These are phyloP conservation scores for Monosporascus ibericus DNA, from an alignment of 2,329 filamentous ascomycete genomes.

Conservation along the genomic window DNA sequence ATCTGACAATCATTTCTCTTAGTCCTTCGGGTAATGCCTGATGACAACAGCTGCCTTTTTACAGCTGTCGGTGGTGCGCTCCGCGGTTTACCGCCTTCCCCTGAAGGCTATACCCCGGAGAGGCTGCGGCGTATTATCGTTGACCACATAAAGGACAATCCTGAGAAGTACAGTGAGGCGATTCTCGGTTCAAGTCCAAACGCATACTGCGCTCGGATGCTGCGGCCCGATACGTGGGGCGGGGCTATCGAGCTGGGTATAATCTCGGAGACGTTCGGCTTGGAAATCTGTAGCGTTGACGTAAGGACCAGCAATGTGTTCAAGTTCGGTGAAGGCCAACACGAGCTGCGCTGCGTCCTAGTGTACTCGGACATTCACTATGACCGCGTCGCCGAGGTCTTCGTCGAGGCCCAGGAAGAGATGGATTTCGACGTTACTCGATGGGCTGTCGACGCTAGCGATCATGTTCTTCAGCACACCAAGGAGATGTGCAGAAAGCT, in stretches of 20 bases:
- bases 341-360: slow-evolving; percentile 62
- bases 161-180: slow-evolving; percentile 66
- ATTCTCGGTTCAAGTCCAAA: slow-evolving; percentile 68
- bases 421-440: slow-evolving; percentile 67
- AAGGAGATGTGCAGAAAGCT: slow-evolving; percentile 60
- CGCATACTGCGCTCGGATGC: slow-evolving; percentile 77
- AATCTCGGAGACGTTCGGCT: slow-evolving; percentile 73
- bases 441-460: slow-evolving; percentile 44
- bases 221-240: slow-evolving; percentile 77
- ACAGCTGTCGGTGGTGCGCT: slow-evolving; percentile 78
- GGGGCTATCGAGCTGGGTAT: slow-evolving; percentile 87
- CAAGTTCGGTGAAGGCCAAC: slow-evolving; percentile 70
- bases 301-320: slow-evolving; percentile 47
- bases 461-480: slow-evolving; percentile 67
- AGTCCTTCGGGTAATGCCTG: slow-evolving; percentile 90
- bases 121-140: slow-evolving; percentile 72
- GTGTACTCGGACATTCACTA: slow-evolving; percentile 94
- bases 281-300: slow-evolving; percentile 82
- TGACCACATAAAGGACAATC: slow-evolving; percentile 67
- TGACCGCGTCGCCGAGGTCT: slow-evolving; percentile 76
- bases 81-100: slow-evolving; percentile 45
- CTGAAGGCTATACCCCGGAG: slow-evolving; percentile 13
- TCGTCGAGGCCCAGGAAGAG: slow-evolving; percentile 49
- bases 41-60: slow-evolving; percentile 94
- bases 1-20: slow-evolving; percentile 1